Base-by-base conservation (phyloP, 345 rosid genomes). In the Citrus sinensis region DNA sequence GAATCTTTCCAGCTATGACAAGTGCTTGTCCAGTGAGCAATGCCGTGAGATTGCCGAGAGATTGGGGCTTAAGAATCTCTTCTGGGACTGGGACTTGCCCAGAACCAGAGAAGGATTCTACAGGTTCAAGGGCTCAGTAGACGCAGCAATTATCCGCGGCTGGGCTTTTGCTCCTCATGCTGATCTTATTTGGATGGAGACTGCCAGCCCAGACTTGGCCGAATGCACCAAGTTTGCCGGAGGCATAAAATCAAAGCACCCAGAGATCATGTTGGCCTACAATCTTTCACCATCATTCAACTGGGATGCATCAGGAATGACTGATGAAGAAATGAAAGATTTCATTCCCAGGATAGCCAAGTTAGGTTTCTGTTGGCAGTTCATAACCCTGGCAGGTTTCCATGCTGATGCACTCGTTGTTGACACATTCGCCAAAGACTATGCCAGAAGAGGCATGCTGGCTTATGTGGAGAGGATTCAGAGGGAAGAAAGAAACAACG, bases 81-180 rank as follows among this genome's bases (percentile, higher is more conserved):
- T 92, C 86, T 97, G 98, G 98, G 98, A 97, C 88, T 92, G 98
- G 97, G 98, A 93, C 85, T 82, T 97, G 81, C 93, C 99, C 0
- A 84, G 99, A 83, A 92, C 98, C 75, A 88, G 98, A 64, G 98
- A 97, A 90, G 98, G 99, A 56, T 94, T 97, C 78, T 94, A 97
- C 72, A 81, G 99, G 79, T 97, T 94, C 82, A 85, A 91, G 78
- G 98, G 99, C 54, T 94, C 97, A 0, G 98, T 93, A 1, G 67
- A 40, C 81, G 98, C 98, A 1, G 98, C 98, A 1, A 76, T 94
- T 22, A 91, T 97, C 17, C 97, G 96, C 6, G 98, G 98, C 4
- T 82, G 94, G 92, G 96, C 98, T 39, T 97, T 94, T n/a, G 94
- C 98, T 3, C 89, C 89, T 7, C 92, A 92, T 27, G 89, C 94